These are phyloP conservation scores for Hippophae rhamnoides DNA, from an alignment of 306 rosid species.

Conservation along the genomic window DNA sequence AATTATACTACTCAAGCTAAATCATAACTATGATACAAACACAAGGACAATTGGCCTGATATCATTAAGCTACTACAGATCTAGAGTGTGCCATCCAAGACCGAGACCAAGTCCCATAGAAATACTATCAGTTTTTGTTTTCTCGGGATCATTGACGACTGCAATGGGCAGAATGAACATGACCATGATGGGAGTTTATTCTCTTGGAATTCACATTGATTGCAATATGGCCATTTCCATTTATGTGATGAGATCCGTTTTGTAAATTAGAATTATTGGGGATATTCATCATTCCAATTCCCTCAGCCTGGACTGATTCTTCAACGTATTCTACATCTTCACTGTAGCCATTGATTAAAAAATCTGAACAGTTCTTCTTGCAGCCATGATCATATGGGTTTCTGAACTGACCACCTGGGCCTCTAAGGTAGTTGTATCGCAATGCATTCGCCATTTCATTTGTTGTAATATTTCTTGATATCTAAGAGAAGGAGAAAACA, in stretches of 20 bases:
- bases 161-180: constrained; percentile 73
- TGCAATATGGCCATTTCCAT: constrained; percentile 35
- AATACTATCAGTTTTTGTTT: constrained; percentile 38
- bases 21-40: constrained; percentile 9
- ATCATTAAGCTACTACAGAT: constrained; percentile 39
- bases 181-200: constrained; percentile 42
- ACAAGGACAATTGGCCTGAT: constrained; percentile 24
- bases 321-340: constrained; percentile 65
- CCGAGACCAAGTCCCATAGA: constrained; percentile 90
- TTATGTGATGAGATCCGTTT: constrained; percentile 47
- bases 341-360: constrained; percentile 78
- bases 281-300: constrained; percentile 54
- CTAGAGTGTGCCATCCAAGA: constrained; percentile 44
- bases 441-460: constrained; percentile 80
- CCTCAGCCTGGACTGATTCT: constrained; percentile 39
- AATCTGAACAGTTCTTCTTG: constrained; percentile 85
- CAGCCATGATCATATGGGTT: constrained; percentile 94
- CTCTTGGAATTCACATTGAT: constrained; percentile 44
- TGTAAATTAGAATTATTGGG: constrained; percentile 36
- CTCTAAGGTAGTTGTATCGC: constrained; percentile 86
- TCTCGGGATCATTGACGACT: constrained; percentile 54
- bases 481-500: constrained; percentile 29
- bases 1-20: not conserved
- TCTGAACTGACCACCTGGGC: constrained; percentile 83
- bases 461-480: constrained; percentile 79